Base-by-base conservation (phyloP, 1,139 yeast species). In the Saccharomyces hybrid region DNA sequence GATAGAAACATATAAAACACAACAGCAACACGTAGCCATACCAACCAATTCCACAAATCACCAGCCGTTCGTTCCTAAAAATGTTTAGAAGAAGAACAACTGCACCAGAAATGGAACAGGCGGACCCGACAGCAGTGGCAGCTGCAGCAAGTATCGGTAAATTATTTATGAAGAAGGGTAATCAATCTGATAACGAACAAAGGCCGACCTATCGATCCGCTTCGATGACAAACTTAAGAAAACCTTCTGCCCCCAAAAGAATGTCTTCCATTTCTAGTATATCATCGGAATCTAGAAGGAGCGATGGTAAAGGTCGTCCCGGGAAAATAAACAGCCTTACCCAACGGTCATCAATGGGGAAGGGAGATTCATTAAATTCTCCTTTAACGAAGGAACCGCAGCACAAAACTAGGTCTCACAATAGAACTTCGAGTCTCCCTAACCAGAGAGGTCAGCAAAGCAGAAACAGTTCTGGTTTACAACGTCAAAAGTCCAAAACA, bases 141-240 rank as follows among this genome's bases (percentile, higher is more conserved):
- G 80, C 80, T 44, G 79, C 78, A 4, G 66, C 73, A 13, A 73
- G 77, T 5, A 68, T 73, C 26, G 78, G 74, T 2, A 65, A 64
- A 47, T 72, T 74, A 1, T 50, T 60, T 14, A 50, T 67, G 49
- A 63, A 63, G 14, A 34, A 56, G 47, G 64, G 70, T 73, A 73
- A 0, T 63, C 65, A 42, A 48, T 57, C n/a, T 61, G 64, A 11
- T 60, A 62, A 51, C 58, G 55, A 62, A 61, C 59, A 55, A 69
- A 56, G 56, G 58, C 49, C 57, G 5, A 57, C 61, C 5, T 52
- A 58, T 27, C 52, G 58, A 14, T 41, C 57, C 9, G 50, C 53
- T 13, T 59, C 63, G 7, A 48, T 56, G 49, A 38, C 53, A 9
- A 54, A 48, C 32, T n/a, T 51, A 5, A 53, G 50, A n/a, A 50